Percentiles rank a stretch among this genome's conserved stretches.
Conservation (phyloP, 495 filamentous ascomycete species). For the Patellaria atrata region DNA sequence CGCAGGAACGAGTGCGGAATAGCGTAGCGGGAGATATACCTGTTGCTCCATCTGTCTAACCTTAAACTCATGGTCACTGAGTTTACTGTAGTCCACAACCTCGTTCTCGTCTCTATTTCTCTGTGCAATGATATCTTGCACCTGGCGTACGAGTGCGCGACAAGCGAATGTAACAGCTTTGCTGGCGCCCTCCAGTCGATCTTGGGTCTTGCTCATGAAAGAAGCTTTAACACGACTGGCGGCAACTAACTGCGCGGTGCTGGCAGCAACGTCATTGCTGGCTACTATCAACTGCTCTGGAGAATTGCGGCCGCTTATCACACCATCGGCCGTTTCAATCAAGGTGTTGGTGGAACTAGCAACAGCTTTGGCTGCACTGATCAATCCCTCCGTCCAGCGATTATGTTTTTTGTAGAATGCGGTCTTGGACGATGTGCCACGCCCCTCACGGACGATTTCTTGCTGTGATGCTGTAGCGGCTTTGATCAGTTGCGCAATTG, state of each 20-base stretch:
- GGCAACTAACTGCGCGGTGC: constrained; percentile 90
- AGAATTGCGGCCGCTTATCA: constrained; percentile 78
- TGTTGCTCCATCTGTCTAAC: constrained; percentile 99
- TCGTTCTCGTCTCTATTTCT: constrained; percentile 66
- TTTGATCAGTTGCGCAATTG: constrained; percentile 90
- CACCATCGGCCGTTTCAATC: constrained; percentile 95
- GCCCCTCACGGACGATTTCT: constrained; percentile 93
- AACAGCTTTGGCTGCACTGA: constrained; percentile 93
- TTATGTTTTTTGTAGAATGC: constrained; percentile 99
- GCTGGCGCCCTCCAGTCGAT: constrained; percentile 75
- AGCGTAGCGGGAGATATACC: constrained; percentile 41
- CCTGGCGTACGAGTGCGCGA: constrained; percentile 74
- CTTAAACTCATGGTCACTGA: constrained; percentile 93
- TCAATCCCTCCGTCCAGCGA: constrained; percentile 93
- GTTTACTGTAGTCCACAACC: constrained; percentile 69
- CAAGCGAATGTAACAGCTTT: constrained; percentile 88
- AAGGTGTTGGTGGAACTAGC: constrained; percentile 81
- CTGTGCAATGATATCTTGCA: constrained; percentile 84
- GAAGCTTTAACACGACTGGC: constrained; percentile 92
- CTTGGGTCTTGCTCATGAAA: constrained; percentile 94
- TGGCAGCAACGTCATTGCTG: constrained; percentile 89
- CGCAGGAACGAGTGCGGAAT: neutral
- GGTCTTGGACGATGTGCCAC: constrained; percentile 74
- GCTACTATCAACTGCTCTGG: constrained; percentile 96
- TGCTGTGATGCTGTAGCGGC: constrained; percentile 88